Percentiles rank a stretch among this genome's conserved stretches.
These are phyloP conservation scores for Trametes maxima DNA, from an alignment of 768 basidiomycete species.

Conservation along the genomic window DNA sequence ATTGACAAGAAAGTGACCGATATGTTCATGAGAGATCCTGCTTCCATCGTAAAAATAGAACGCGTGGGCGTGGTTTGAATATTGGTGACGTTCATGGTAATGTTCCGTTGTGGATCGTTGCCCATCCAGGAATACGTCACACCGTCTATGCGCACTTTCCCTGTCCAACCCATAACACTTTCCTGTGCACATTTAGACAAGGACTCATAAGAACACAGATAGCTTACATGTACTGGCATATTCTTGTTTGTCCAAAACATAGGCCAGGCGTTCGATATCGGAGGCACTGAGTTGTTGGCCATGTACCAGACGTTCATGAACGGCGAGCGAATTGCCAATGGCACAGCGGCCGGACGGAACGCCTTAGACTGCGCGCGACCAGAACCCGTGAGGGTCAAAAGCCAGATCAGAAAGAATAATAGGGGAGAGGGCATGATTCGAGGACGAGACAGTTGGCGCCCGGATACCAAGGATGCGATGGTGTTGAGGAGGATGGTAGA, in stretches of 20 bases:
- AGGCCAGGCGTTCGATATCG: constrained; percentile 23
- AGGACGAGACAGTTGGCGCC: too few relatives aligned
- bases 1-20: neutral
- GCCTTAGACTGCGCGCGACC: constrained; percentile 1
- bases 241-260: constrained; percentile 18
- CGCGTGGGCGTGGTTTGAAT: constrained; percentile 39
- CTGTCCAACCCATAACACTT: constrained; percentile 18
- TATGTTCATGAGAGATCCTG: constrained; percentile 44
- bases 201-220: too few relatives aligned
- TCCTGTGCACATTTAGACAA: neutral
- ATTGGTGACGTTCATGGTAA: constrained; percentile 21
- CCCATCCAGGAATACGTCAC: constrained; percentile 22
- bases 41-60: constrained; percentile 35
- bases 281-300: neutral
- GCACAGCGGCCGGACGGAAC: constrained; percentile 27
- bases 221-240: neutral
- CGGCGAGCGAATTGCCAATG: constrained; percentile 32
- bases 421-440: too few relatives aligned
- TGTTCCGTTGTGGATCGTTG: neutral
- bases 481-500: too few relatives aligned
- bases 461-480: too few relatives aligned
- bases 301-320: constrained; percentile 30
- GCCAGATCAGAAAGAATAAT: neutral
- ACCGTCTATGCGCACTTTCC: constrained; percentile 20
- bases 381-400: neutral